Percentiles rank a stretch among this genome's conserved stretches.
Conservation (phyloP, 495 filamentous ascomycete genomes). For the Choiromyces venosus region DNA sequence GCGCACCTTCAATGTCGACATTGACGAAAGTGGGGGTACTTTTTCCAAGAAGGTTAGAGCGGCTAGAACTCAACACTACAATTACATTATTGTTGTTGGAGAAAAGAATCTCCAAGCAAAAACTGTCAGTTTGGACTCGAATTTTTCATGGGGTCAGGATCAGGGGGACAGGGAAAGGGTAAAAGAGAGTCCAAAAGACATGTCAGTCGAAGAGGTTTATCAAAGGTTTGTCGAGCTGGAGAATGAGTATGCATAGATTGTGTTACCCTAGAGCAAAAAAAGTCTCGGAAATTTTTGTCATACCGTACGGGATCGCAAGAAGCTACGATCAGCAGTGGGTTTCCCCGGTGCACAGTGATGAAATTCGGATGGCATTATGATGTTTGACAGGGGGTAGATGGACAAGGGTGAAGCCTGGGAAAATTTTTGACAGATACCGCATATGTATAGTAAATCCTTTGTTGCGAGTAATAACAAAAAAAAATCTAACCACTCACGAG, state of each 20-base stretch:
- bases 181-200: conserved; percentile 10
- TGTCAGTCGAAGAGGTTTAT: conserved; percentile 33
- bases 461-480: background rate
- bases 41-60: conserved; percentile 64
- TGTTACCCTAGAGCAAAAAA: conserved; percentile 2
- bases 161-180: conserved; percentile 5
- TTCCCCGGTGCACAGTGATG: conserved; percentile 12
- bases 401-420: background rate
- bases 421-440: background rate
- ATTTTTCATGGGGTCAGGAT: conserved; percentile 11
- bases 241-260: conserved; percentile 33
- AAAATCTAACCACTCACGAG: conserved; percentile 5
- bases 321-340: conserved; percentile 4
- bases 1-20: conserved; percentile 61
- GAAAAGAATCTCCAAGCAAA: conserved; percentile 43
- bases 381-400: conserved; percentile 10
- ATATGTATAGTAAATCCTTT: background rate
- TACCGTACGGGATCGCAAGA: background rate
- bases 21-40: conserved; percentile 60
- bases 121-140: conserved; percentile 36
- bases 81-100: conserved; percentile 69
- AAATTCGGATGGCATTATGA: conserved; percentile 13
- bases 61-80: conserved; percentile 69
- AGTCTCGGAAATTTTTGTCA: background rate
- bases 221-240: conserved; percentile 33